These are phyloP conservation scores for Cicer bijugum DNA, from an alignment of 306 rosid species.

Conservation along the genomic window DNA sequence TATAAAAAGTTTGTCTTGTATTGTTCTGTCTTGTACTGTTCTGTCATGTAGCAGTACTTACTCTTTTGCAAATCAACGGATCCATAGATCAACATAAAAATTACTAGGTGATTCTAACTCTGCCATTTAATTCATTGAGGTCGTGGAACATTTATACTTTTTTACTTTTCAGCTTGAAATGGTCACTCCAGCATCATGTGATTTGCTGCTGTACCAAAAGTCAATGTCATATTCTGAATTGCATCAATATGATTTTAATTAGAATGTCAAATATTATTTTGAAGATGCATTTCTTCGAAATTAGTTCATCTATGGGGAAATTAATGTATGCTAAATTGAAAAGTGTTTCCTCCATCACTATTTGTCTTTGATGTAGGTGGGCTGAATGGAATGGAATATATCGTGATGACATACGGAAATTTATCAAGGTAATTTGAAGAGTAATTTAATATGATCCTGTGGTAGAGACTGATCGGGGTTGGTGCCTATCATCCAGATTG, in stretches of 20 bases:
- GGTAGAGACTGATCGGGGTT: no score
- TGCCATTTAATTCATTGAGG: conserved; percentile 36
- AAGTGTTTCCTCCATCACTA: conserved; percentile 11
- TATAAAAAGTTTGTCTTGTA: no score
- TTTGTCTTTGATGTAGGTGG: conserved; percentile 71
- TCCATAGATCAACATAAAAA: conserved; percentile 3
- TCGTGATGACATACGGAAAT: conserved; percentile 90
- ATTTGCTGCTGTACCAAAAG: conserved; percentile 2
- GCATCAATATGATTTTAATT: conserved; percentile 33
- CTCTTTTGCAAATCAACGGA: no score
- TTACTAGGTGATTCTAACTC: conserved; percentile 28
- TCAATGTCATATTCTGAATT: conserved; percentile 24
- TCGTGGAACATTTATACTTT: conserved; percentile 16
- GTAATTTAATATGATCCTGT: background rate
- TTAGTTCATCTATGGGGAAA: conserved; percentile 1
- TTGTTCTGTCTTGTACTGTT: no score
- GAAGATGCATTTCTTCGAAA: conserved; percentile 14
- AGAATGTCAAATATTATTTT: conserved; percentile 12
- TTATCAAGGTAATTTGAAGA: conserved; percentile 72
- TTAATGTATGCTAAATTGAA: conserved; percentile 22
- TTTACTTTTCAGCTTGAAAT: conserved; percentile 28
- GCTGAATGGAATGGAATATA: conserved; percentile 98
- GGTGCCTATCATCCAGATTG: background rate
- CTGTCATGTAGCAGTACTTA: no score
- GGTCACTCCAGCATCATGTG: conserved; percentile 19